A percentile compares a stretch with the other conserved stretches of the same genome.
Evolutionary conservation across 768 basidiomycete genomes (phyloP).

Genomic region (Suillus variegatus): DNA sequence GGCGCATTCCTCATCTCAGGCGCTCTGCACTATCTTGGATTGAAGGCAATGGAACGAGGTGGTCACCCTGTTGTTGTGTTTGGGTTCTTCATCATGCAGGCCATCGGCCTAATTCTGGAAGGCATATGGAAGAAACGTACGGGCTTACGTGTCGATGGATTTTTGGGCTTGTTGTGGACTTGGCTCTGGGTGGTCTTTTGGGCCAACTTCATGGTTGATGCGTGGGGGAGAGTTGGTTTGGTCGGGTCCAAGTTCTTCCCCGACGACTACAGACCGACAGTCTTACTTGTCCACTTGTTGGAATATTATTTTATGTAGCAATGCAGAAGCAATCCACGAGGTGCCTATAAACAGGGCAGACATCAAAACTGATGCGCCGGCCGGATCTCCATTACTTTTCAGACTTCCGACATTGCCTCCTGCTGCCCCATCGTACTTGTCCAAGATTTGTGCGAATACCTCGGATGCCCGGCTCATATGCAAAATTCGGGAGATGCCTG

Average conservation of each 20-base stretch:
- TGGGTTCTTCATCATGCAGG: constrained; percentile 61
- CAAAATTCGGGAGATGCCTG: constrained; percentile 1
- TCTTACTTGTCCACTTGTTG: constrained; percentile 13
- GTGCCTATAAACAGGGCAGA: background rate
- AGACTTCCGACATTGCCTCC: background rate
- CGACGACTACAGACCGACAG: constrained; percentile 6
- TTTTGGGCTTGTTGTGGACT: constrained; percentile 54
- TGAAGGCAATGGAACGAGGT: constrained; percentile 61
- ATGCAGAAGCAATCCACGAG: background rate
- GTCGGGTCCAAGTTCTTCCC: constrained; percentile 4
- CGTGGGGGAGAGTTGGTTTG: constrained; percentile 22
- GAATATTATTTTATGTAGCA: background rate
- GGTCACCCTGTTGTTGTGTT: constrained; percentile 42
- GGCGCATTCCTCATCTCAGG: constrained; percentile 64
- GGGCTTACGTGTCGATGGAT: constrained; percentile 49
- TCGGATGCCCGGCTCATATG: background rate
- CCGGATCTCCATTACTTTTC: background rate
- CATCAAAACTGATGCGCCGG: background rate
- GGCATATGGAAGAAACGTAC: constrained; percentile 43
- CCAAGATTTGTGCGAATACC: background rate
- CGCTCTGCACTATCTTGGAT: constrained; percentile 56
- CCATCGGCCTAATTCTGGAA: constrained; percentile 54
- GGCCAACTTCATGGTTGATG: constrained; percentile 52
- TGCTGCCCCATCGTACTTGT: background rate
- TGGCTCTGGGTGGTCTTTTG: constrained; percentile 46